A percentile compares a stretch with the other conserved stretches of the same genome.
Conservation (phyloP, 495 filamentous ascomycete genomes). For the Talaromyces thailandensis region DNA sequence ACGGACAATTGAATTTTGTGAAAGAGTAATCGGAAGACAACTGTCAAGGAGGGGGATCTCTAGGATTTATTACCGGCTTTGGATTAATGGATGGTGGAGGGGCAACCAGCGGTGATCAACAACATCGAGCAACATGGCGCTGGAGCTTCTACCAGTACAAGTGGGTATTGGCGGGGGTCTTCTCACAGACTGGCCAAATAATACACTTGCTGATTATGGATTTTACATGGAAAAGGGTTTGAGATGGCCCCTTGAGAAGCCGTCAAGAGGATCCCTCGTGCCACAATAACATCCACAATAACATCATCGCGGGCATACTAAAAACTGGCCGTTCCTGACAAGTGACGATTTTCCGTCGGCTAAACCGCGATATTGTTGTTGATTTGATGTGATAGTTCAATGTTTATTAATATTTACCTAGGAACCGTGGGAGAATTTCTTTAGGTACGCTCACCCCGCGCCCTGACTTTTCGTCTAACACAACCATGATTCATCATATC, state of each 20-base stretch:
- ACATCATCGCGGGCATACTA: background rate
- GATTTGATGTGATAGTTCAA: background rate
- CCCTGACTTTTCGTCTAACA: background rate
- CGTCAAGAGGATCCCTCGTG: background rate
- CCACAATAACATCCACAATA: constrained; percentile 3
- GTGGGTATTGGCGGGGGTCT: constrained; percentile 1
- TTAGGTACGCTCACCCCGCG: background rate
- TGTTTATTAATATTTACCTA: background rate
- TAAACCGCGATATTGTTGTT: background rate
- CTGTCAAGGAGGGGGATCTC: background rate
- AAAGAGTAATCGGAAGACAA: background rate
- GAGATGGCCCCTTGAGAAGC: background rate
- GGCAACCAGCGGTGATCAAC: constrained; percentile 1
- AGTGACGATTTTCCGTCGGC: background rate
- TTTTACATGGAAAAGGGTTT: background rate
- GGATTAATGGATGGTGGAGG: background rate
- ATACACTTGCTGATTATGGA: background rate
- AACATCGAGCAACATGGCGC: background rate
- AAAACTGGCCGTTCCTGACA: background rate
- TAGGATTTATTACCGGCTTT: background rate
- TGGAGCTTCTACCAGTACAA: background rate
- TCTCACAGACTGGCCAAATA: background rate
- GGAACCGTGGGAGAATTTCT: background rate
- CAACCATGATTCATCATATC: background rate
- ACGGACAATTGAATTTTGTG: background rate